phyloP scores from a whole-genome alignment of 2,329 filamentous ascomycete genomes.

The Cercospora zeina region DNA sequence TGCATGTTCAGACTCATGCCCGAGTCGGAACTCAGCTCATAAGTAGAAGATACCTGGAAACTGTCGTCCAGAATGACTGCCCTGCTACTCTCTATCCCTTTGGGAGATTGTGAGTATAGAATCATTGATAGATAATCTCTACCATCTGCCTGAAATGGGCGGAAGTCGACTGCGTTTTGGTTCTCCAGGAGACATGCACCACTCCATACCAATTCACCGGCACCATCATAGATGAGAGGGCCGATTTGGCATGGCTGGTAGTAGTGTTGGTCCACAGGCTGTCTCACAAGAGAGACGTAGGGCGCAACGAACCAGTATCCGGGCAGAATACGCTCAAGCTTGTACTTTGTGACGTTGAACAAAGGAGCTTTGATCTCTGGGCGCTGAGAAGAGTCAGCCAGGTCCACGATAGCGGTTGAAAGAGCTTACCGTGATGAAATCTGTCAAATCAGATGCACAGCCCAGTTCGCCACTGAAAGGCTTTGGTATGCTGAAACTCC shows the following conservation, averaged over 20 bases:
- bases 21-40: not conserved
- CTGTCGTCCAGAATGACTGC: conserved; percentile 19
- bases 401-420: not conserved
- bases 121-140: conserved; percentile 14
- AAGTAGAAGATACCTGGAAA: not conserved
- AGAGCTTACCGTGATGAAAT: conserved; percentile 3
- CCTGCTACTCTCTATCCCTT: conserved; percentile 10
- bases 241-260: conserved; percentile 24
- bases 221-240: conserved; percentile 27
- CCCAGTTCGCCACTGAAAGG: conserved; percentile 10
- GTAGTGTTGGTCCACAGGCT: conserved; percentile 6
- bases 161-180: conserved; percentile 22
- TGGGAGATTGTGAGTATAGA: not conserved
- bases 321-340: conserved; percentile 17
- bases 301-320: conserved; percentile 32
- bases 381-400: conserved; percentile 13
- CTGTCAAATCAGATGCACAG: conserved; percentile 4
- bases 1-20: conserved; percentile 38
- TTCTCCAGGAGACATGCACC: conserved; percentile 22
- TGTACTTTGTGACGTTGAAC: conserved; percentile 23
- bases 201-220: conserved; percentile 29
- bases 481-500: not conserved
- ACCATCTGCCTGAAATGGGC: conserved; percentile 13
- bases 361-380: conserved; percentile 28
- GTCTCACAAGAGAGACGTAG: conserved; percentile 22